These are phyloP conservation scores for Syzygium jambos DNA, from an alignment of 345 rosid genomes.

Conservation along the genomic window DNA sequence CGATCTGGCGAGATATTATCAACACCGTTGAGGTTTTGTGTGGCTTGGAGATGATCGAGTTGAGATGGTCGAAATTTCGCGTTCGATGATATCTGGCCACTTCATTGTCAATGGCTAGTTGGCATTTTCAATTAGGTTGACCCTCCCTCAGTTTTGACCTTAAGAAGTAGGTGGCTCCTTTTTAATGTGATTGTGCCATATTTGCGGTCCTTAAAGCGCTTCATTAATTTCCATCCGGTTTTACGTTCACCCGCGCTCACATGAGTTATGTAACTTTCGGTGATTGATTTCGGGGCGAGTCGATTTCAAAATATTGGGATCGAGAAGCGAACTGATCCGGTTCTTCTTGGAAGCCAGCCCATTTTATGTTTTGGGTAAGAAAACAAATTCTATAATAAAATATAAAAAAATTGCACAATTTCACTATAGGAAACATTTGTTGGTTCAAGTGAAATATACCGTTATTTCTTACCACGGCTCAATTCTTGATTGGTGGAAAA, in stretches of 20 bases:
- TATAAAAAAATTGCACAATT: background rate
- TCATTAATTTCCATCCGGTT: background rate
- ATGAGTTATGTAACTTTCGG: background rate
- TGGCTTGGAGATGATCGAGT: background rate
- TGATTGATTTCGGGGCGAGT: background rate
- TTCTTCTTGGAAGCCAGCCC: fast-evolving
- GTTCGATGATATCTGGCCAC: background rate
- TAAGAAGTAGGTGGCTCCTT: background rate
- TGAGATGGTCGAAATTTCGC: background rate
- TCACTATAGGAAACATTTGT: background rate
- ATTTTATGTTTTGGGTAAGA: background rate
- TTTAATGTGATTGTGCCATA: background rate
- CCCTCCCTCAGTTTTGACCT: background rate
- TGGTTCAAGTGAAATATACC: background rate
- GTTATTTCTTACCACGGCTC: background rate
- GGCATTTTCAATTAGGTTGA: background rate
- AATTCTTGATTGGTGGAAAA: background rate
- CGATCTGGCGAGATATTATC: background rate
- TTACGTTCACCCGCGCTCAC: background rate
- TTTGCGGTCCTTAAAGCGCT: background rate
- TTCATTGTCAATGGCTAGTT: background rate
- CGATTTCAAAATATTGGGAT: background rate
- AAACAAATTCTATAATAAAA: background rate
- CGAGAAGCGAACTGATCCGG: background rate
- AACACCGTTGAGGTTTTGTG: background rate